A percentile compares a stretch with the other conserved stretches of the same genome.
Evolutionary conservation across 2,329 filamentous ascomycete species (phyloP).

Genomic region (Neophaeococcomyces aloes): DNA sequence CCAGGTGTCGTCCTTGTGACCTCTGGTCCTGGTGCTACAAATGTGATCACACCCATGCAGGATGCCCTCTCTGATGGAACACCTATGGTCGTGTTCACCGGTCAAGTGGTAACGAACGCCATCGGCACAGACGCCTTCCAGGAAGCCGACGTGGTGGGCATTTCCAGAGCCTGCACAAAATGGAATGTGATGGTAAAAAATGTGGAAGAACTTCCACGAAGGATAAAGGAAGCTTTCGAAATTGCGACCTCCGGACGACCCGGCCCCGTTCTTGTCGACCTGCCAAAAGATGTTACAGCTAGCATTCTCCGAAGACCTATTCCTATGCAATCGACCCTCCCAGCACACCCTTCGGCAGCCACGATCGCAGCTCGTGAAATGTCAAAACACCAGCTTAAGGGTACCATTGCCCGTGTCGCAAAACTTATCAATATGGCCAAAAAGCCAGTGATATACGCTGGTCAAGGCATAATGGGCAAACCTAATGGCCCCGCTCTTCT

Average conservation of each 20-base stretch:
- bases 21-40: slow-evolving; percentile 91
- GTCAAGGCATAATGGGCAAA: slow-evolving; percentile 73
- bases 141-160: slow-evolving; percentile 87
- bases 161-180: slow-evolving; percentile 90
- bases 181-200: slow-evolving; percentile 99
- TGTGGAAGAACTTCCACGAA: slow-evolving; percentile 78
- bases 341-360: slow-evolving; percentile 74
- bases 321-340: slow-evolving; percentile 62
- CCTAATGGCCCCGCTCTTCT: slow-evolving; percentile 70
- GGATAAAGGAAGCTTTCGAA: slow-evolving; percentile 97
- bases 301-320: slow-evolving; percentile 74
- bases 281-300: slow-evolving; percentile 93
- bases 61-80: slow-evolving; percentile 93
- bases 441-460: slow-evolving; percentile 91
- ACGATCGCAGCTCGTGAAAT: slow-evolving; percentile 68
- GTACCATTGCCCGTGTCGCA: slow-evolving; percentile 66
- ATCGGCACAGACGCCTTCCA: slow-evolving; percentile 97
- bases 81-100: slow-evolving; percentile 88
- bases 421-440: slow-evolving; percentile 76
- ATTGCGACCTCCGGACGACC: slow-evolving; percentile 91
- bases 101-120: slow-evolving; percentile 79
- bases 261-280: slow-evolving; percentile 86
- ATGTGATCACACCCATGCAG: slow-evolving; percentile 92
- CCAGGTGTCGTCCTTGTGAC: slow-evolving; percentile 94
- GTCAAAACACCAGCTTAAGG: slow-evolving; percentile 59